phyloP scores from a whole-genome alignment of 371 early-diverging fungal species.

The Circinella minor region DNA sequence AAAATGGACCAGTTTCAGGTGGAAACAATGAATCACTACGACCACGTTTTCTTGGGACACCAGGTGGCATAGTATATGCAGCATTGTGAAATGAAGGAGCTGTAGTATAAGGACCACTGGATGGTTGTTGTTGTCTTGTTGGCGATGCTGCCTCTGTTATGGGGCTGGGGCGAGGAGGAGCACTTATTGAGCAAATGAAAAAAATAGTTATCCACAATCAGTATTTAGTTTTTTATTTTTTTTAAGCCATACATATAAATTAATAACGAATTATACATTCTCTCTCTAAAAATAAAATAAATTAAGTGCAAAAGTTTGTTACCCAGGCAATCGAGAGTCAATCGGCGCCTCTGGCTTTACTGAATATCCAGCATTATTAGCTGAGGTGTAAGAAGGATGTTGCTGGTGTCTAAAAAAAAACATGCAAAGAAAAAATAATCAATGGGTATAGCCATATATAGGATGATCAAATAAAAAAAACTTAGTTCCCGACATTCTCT shows the following conservation, averaged over 20 bases:
- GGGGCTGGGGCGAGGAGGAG: constrained; percentile 23
- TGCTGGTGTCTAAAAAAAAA: constrained; percentile 11
- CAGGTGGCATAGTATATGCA: neutral
- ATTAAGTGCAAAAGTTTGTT: neutral
- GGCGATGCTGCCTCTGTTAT: constrained; percentile 4
- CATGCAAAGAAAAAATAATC: neutral
- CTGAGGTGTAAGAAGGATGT: constrained; percentile 4
- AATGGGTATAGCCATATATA: neutral
- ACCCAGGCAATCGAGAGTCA: constrained; percentile 10
- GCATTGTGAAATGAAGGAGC: constrained; percentile 3
- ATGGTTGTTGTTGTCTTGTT: neutral
- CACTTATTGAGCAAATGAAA: neutral
- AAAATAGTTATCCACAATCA: neutral
- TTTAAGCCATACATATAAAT: too few relatives aligned
- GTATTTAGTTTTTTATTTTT: too few relatives aligned
- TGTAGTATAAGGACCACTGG: constrained; percentile 1
- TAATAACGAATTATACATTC: neutral
- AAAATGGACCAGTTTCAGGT: constrained; percentile 61
- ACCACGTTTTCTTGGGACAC: constrained; percentile 16
- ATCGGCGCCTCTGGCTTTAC: constrained; percentile 11
- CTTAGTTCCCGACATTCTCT: neutral
- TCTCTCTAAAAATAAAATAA: neutral
- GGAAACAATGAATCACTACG: constrained; percentile 36
- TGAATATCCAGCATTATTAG: constrained; percentile 2
- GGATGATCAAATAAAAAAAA: neutral